Conservation (phyloP, 1,139 yeast genomes). For the Arxiozyma slooffiae region DNA sequence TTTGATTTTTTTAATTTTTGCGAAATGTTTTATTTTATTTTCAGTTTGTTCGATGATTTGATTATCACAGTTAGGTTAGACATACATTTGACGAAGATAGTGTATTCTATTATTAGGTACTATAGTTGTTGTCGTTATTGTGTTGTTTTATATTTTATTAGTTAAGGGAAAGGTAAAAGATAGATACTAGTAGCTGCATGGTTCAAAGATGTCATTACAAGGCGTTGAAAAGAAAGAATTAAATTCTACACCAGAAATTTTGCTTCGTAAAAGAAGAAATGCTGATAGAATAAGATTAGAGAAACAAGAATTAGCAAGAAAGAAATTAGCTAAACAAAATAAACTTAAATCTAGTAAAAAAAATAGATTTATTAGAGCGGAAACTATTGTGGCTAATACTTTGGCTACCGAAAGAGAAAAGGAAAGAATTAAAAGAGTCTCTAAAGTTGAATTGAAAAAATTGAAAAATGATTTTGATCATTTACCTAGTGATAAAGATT, state of each 20-base stretch:
- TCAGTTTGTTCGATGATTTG: neutral
- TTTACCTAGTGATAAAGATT: slow-evolving; percentile 24
- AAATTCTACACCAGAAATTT: slow-evolving; percentile 65
- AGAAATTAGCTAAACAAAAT: slow-evolving; percentile 37
- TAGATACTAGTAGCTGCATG: neutral
- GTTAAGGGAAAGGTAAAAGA: neutral
- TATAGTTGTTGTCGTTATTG: neutral
- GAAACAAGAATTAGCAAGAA: slow-evolving; percentile 42
- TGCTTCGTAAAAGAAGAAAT: slow-evolving; percentile 67
- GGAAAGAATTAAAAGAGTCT: slow-evolving; percentile 55
- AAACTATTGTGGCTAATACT: slow-evolving; percentile 56
- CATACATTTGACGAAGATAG: no score
- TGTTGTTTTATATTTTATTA: no score
- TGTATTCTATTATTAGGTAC: no score
- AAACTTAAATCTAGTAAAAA: slow-evolving; percentile 37
- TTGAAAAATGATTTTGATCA: slow-evolving; percentile 20
- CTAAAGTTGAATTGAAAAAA: slow-evolving; percentile 37
- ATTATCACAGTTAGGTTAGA: no score
- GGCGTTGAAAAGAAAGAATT: slow-evolving; percentile 22
- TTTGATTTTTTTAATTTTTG: neutral
- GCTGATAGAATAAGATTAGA: slow-evolving; percentile 61
- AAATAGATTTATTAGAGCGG: slow-evolving; percentile 59
- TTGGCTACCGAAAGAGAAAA: slow-evolving; percentile 56
- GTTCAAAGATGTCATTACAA: slow-evolving; percentile 8
- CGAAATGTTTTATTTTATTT: slow-evolving; percentile 6